These are phyloP conservation scores for Prunus mume DNA, from an alignment of 306 rosid genomes.

Conservation along the genomic window DNA sequence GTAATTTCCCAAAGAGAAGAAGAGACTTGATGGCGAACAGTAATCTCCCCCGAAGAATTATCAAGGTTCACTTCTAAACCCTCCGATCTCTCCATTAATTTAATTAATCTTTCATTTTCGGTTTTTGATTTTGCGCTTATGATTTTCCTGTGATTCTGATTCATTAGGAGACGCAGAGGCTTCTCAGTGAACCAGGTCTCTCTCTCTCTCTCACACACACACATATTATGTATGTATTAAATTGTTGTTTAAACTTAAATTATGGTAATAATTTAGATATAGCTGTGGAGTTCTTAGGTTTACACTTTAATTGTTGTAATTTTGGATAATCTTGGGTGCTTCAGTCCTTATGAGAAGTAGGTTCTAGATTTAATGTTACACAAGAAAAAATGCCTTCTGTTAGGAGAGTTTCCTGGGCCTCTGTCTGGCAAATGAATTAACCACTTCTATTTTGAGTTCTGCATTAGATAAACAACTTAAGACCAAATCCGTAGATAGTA, in stretches of 20 bases:
- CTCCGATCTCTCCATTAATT: slow-evolving; percentile 9
- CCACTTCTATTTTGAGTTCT: neutral
- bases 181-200: slow-evolving; percentile 41
- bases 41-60: slow-evolving; percentile 35
- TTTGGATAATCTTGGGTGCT: neutral
- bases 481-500: neutral
- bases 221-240: no score
- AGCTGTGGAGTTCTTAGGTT: neutral
- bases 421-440: neutral
- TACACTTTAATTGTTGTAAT: neutral
- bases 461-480: neutral
- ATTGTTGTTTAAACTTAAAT: neutral
- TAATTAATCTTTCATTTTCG: neutral
- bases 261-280: neutral
- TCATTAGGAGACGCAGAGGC: slow-evolving; percentile 40
- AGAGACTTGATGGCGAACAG: slow-evolving; percentile 26
- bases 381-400: neutral
- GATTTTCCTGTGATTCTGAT: neutral
- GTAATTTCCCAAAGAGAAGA: neutral
- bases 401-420: neutral
- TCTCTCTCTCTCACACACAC: neutral
- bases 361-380: neutral
- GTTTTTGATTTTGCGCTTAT: slow-evolving; percentile 1
- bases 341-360: neutral
- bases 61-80: slow-evolving; percentile 23